Evolutionary conservation across 192 early-diverging fungal species (phyloP), one percentile per base, ranked within the genome.

Genomic region (Linnemannia hyalina): DNA sequence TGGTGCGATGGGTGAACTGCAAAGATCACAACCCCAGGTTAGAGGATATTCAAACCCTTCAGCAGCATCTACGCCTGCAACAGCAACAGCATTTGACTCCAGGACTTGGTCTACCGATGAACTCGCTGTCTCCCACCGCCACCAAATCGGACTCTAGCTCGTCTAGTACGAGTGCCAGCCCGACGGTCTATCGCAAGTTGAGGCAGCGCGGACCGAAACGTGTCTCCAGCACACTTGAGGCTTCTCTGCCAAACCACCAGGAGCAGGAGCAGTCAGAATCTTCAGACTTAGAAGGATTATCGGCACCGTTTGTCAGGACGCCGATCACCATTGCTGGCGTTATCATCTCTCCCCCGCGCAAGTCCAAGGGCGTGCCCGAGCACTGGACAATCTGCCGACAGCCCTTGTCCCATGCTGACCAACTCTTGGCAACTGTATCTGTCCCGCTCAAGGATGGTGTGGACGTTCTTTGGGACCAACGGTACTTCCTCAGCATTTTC

Each of bases 1-100:
- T 89, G 44, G 73, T 89, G 46, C 73, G 73, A 29, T 89, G 86
- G 86, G 80, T 85, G 29, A 82, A 40, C 11, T 85, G 85, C 55
- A 81, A 54, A 8, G 89, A 88, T 68, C 80, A 88, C 11, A 36
- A 77, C 20, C 89, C 86, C 5, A 73, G 85, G 23, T 52, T 82
- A 26, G 82, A 88, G 15, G 76, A 77, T n/a, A 47, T 82, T 22
- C 75, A 83, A 23, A 29, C 18, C 11, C 68, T 87, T 32, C 74
- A 83, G 20, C 38, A 52, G 52, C 78, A 76, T 42, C 52, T 81
- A 54, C 49, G 70, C 26, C 47, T 41, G 11, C 69, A 41, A 35
- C 63, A 26, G 52, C 42, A 18, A 60, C 35, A 41, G 26, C 18
- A n/a, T 55, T 23, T 38, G 16, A 65, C 11, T 9, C 49, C 23